A percentile compares a stretch with the other conserved stretches of the same genome.
These are phyloP conservation scores for Monotropa hypopitys DNA, from an alignment of 179 eudicot genomes.

Conservation along the genomic window DNA sequence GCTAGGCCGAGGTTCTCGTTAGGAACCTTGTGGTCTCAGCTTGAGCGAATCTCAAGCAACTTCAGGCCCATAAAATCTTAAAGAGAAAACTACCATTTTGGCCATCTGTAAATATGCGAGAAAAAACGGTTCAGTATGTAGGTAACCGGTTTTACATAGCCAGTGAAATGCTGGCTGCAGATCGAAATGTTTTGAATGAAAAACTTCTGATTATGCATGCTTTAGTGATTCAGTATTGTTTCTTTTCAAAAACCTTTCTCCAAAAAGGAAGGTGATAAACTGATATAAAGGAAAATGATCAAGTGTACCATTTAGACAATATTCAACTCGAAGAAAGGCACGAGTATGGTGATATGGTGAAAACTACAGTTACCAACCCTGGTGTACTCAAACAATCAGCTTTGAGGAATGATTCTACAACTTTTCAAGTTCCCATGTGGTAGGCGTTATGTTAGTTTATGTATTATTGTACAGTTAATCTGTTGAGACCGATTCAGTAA, in stretches of 20 bases:
- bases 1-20: constrained; percentile 25
- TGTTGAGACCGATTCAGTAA: no score
- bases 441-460: no score
- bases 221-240: not conserved
- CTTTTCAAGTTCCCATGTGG: not conserved
- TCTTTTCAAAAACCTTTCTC: not conserved
- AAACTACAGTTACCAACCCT: not conserved
- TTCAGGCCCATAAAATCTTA: constrained; percentile 24
- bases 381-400: not conserved
- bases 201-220: not conserved
- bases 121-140: not conserved
- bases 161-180: not conserved
- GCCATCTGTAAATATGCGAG: not conserved
- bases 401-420: not conserved
- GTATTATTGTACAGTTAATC: no score
- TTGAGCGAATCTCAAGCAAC: constrained; percentile 33
- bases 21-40: constrained; percentile 35
- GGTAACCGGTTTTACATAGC: not conserved
- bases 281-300: not conserved
- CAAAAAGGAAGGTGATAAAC: not conserved
- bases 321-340: not conserved
- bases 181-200: not conserved
- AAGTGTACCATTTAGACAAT: not conserved
- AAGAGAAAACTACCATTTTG: no score
- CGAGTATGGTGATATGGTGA: no score